Base-by-base conservation (phyloP, 1,284 basidiomycete species). In the Sanguinoderma infundibulare region DNA sequence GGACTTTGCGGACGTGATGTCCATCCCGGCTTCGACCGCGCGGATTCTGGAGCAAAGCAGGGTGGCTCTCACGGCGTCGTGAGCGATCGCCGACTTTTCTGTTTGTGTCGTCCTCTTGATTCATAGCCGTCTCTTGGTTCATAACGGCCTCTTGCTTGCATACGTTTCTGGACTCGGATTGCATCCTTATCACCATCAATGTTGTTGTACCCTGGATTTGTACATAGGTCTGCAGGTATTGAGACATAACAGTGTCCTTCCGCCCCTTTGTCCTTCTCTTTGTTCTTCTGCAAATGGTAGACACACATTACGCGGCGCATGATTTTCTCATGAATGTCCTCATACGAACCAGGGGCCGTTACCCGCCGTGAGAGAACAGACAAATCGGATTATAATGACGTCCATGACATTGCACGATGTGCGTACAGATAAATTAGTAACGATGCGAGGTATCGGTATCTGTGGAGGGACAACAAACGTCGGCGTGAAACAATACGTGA, bases 1-100 rank as follows among this genome's bases (percentile, higher is more conserved):
- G 20, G 59, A 69, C n/a, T 70, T 72, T 24, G 70, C 64, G 28
- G 64, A 70, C 15, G 38, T 64, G 0, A 69, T 74, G 67, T 51
- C 70, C 2, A 67, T 75, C 17, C 54, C 72, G 12, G 61, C 65
- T 1, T 56, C 68, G 5, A 67, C 68, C 7, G 66, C 61, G 28
- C 62, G 69, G 40, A 53, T 70, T 3, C 56, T 72, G 28, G 55
- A 60, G 62, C 66, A 66, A 54, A 63, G 55, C n/a, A n/a, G n/a
- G n/a, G n/a, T n/a, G n/a, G n/a, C n/a, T n/a, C n/a, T n/a, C n/a
- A n/a, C n/a, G n/a, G 44, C 47, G 65, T n/a, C n/a, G n/a, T n/a
- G n/a, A n/a, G n/a, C n/a, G n/a, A n/a, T n/a, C n/a, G n/a, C n/a
- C n/a, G n/a, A n/a, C n/a, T n/a, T n/a, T n/a, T n/a, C n/a, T n/a